Base-by-base conservation (phyloP, 768 basidiomycete species). In the Sutorius australiensis region DNA sequence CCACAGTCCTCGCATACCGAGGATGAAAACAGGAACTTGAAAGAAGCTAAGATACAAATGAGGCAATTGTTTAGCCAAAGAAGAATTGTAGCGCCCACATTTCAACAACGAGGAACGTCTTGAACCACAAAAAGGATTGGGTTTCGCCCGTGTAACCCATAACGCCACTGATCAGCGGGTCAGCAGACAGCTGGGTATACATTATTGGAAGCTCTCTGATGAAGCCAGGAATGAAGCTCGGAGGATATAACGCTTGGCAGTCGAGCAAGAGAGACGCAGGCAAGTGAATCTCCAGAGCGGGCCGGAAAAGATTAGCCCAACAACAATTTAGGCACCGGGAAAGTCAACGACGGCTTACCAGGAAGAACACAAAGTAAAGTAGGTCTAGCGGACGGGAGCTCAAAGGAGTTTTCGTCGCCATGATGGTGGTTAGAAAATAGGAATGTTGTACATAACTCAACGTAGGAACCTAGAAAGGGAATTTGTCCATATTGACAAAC, bases 21-120 rank as follows among this genome's bases (percentile, higher is more conserved):
- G 53, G 40, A 91, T 59, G 64, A 92, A 92, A 0, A 85, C 77
- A 0, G 92, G 92, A 0, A 92, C 69, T 63, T 92, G 91, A 66
- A 88, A 86, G 45, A 81, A 55, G 14, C 85, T 48, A 32, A 0
- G 30, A 13, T 13, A 27, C 12, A 9, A 36, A n/a, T 52, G 36
- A 32, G 38, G n/a, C 17, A 59, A 43, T 21, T 21, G 6, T n/a
- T 33, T 21, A 13, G 17, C 17, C 24, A 36, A 37, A 37, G 27
- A 17, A 36, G 3, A 30, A 5, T 9, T 7, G 17, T 12, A 24
- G 17, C 3, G 58, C 84, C 52, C 60, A 88, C 86, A 67, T 69
- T 68, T 89, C 86, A 6, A 86, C 66, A n/a, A 68, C 64, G 13
- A 87, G 49, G 63, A 89, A 90, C 2, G 76, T 76, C 63, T 77